Percentiles rank a stretch among this genome's conserved stretches.
phyloP scores from a whole-genome alignment of 2,329 filamentous ascomycete species.

The Achaetomium macrosporum region DNA sequence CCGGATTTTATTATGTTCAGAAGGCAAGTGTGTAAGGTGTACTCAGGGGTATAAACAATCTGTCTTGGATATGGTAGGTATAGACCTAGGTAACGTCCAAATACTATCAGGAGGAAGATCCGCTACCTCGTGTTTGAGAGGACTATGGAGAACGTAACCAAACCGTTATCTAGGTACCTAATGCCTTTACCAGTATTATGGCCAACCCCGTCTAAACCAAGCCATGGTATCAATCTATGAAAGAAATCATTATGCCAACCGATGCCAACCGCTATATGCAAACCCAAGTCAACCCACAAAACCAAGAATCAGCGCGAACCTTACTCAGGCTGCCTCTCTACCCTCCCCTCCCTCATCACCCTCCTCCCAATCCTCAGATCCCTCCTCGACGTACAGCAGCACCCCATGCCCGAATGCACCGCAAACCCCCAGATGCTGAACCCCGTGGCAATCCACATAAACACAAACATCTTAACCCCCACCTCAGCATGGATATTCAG shows the following conservation, averaged over 20 bases:
- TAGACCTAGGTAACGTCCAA: too few relatives aligned
- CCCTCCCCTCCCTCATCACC: constrained; percentile 13
- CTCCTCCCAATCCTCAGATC: constrained; percentile 42
- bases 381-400: constrained; percentile 60
- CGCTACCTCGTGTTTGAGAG: too few relatives aligned
- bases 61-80: too few relatives aligned
- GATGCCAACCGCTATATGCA: neutral
- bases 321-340: constrained; percentile 2
- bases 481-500: constrained; percentile 70
- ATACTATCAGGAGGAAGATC: too few relatives aligned
- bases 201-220: neutral
- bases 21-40: too few relatives aligned
- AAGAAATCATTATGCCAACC: neutral
- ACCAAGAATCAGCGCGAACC: neutral
- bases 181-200: neutral
- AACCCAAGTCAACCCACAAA: neutral
- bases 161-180: too few relatives aligned
- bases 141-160: too few relatives aligned
- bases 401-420: constrained; percentile 70
- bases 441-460: constrained; percentile 79
- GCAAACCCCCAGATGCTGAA: constrained; percentile 64
- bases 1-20: neutral
- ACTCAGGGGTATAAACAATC: constrained; percentile 7
- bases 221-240: constrained; percentile 4
- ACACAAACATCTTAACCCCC: constrained; percentile 70